Percentiles rank a stretch among this genome's conserved stretches.
These are phyloP conservation scores for Apiospora arundinis DNA, from an alignment of 2,329 filamentous ascomycete genomes.

Conservation along the genomic window DNA sequence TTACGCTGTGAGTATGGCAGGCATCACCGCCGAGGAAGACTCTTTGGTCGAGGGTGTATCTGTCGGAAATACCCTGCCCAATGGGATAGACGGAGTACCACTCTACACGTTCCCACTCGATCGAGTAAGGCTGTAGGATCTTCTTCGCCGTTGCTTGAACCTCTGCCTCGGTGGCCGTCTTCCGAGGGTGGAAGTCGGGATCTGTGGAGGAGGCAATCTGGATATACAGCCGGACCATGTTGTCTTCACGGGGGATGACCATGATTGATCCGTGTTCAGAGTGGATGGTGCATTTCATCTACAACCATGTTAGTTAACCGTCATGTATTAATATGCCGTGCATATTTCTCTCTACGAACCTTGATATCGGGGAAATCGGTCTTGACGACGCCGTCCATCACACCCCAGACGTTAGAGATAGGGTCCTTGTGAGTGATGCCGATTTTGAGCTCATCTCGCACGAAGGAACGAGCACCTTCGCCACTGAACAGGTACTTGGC, in stretches of 20 bases:
- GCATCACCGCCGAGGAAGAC: constrained; percentile 80
- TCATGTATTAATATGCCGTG: not conserved
- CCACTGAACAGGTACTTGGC: constrained; percentile 76
- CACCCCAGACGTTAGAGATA: constrained; percentile 75
- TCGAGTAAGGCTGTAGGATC: constrained; percentile 70
- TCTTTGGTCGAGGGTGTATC: constrained; percentile 70
- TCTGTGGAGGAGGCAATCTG: constrained; percentile 69
- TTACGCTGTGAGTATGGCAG: constrained; percentile 78
- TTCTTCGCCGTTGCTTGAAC: constrained; percentile 70
- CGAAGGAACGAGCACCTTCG: constrained; percentile 72
- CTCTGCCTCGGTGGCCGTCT: constrained; percentile 66
- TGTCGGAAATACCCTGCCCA: constrained; percentile 74
- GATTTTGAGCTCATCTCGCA: constrained; percentile 71
- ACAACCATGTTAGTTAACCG: constrained; percentile 49
- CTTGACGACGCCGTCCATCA: constrained; percentile 75
- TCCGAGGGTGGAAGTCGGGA: constrained; percentile 65
- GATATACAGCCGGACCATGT: constrained; percentile 73
- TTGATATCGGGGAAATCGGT: constrained; percentile 82
- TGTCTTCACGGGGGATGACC: constrained; percentile 76
- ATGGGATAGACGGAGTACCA: constrained; percentile 83
- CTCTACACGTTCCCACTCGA: constrained; percentile 71
- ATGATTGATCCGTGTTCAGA: constrained; percentile 77
- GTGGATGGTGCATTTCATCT: constrained; percentile 80
- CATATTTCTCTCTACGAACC: constrained; percentile 43
- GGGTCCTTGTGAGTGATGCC: constrained; percentile 74